These are phyloP conservation scores for Fusarium sp. DNA, from an alignment of 2,329 filamentous ascomycete genomes.

Conservation along the genomic window DNA sequence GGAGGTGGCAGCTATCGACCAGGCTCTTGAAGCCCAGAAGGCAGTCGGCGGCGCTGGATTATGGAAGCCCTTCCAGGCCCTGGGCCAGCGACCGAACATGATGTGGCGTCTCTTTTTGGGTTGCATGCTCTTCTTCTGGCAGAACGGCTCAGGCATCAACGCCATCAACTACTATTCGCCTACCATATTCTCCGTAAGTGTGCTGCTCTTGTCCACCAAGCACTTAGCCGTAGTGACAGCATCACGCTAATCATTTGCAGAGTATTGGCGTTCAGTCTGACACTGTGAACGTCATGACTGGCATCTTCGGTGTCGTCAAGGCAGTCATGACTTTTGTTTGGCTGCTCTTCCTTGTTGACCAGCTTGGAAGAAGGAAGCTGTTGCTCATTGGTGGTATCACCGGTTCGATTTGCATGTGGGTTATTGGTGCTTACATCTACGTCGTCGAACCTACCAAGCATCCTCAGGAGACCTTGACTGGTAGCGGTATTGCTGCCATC, in stretches of 20 bases:
- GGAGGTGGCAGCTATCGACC: conserved; percentile 36
- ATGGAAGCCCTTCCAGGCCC: conserved; percentile 40
- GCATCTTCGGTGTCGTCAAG: conserved; percentile 77
- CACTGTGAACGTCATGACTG: conserved; percentile 65
- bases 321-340: conserved; percentile 73
- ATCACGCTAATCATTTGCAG: conserved; percentile 12
- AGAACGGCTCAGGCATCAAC: conserved; percentile 69
- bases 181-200: conserved; percentile 36
- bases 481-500: conserved; percentile 67
- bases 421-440: conserved; percentile 68
- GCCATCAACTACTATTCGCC: conserved; percentile 43
- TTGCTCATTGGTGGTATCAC: conserved; percentile 71
- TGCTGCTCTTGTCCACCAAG: neutral
- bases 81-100: conserved; percentile 55
- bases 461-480: conserved; percentile 50
- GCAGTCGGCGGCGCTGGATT: conserved; percentile 68
- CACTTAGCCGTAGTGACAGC: neutral
- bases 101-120: conserved; percentile 73
- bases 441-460: conserved; percentile 52
- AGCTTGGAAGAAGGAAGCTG: conserved; percentile 58
- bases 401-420: conserved; percentile 71
- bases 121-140: conserved; percentile 74
- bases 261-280: conserved; percentile 31
- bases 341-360: conserved; percentile 73
- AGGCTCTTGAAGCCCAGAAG: conserved; percentile 64